Conservation (phyloP, 345 rosid genomes). For the Hibiscus tridactylites region DNA sequence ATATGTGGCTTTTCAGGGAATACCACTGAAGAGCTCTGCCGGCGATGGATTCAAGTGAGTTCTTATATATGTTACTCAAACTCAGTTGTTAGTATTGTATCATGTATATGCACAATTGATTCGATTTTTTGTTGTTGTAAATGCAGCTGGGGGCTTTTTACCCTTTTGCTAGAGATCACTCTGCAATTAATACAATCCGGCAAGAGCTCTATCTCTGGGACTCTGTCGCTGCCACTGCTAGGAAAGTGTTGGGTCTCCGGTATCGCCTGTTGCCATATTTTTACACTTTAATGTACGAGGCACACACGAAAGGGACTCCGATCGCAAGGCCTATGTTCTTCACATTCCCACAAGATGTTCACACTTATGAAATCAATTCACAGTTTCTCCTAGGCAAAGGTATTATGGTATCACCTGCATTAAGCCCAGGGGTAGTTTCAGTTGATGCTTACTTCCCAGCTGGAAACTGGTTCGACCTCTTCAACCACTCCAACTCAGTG, state of each 20-base stretch:
- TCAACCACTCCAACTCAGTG: constrained; percentile 41
- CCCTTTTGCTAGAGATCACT: constrained; percentile 78
- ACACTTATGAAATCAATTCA: constrained; percentile 35
- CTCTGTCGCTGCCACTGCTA: constrained; percentile 59
- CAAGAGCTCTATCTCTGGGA: constrained; percentile 80
- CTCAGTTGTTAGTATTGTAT: not conserved
- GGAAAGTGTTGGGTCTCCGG: constrained; percentile 60
- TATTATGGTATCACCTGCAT: constrained; percentile 53
- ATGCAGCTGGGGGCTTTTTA: constrained; percentile 73
- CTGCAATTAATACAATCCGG: constrained; percentile 15
- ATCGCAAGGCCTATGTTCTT: constrained; percentile 77
- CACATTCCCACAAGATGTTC: constrained; percentile 48
- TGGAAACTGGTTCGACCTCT: constrained; percentile 69
- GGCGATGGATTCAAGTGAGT: constrained; percentile 70
- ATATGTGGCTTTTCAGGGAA: constrained; percentile 21
- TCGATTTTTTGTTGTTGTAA: not conserved
- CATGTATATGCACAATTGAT: not conserved
- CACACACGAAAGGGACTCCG: constrained; percentile 49
- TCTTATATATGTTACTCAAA: not conserved
- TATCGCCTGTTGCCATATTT: constrained; percentile 56
- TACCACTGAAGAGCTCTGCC: constrained; percentile 66
- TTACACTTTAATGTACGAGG: constrained; percentile 62
- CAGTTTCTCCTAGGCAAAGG: constrained; percentile 61
- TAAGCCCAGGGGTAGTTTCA: constrained; percentile 24
- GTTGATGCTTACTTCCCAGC: constrained; percentile 54